phyloP scores from a whole-genome alignment of 73 alveolate species.

The Blepharisma japonicum region DNA sequence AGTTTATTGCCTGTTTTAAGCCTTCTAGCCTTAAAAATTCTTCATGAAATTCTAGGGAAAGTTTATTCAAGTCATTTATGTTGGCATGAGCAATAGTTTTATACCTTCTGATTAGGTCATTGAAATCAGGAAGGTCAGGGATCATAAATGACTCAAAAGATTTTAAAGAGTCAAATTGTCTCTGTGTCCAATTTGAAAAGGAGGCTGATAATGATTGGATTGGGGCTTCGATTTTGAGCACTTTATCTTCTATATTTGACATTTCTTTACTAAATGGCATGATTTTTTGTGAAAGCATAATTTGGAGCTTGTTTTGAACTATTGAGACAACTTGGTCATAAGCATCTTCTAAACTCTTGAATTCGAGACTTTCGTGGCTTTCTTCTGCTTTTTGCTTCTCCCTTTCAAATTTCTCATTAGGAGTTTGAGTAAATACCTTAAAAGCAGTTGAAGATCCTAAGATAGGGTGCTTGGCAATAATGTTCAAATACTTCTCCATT shows the following conservation, averaged over 20 bases:
- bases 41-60: slow-evolving; percentile 15
- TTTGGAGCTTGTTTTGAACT: slow-evolving; percentile 20
- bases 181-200: background rate
- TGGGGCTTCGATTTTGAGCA: slow-evolving; percentile 12
- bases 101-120: background rate
- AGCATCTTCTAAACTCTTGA: background rate
- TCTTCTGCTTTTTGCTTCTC: slow-evolving; percentile 13
- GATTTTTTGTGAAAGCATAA: slow-evolving; percentile 22
- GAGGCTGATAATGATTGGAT: background rate
- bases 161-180: background rate
- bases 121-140: background rate
- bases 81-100: background rate
- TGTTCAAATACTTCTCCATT: slow-evolving; percentile 21
- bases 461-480: slow-evolving; percentile 19
- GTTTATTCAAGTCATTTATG: background rate
- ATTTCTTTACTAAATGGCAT: slow-evolving; percentile 8
- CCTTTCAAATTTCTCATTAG: slow-evolving; percentile 18
- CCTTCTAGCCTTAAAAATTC: slow-evolving; percentile 15
- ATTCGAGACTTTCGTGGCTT: background rate
- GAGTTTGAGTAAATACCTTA: slow-evolving; percentile 20
- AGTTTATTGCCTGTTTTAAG: slow-evolving; percentile 2
- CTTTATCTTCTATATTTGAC: slow-evolving; percentile 10
- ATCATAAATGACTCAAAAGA: background rate
- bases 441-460: slow-evolving; percentile 14
- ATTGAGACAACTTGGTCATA: background rate